Base-by-base conservation (phyloP, 257 asterid species). In the Schizonepeta tenuifolia region DNA sequence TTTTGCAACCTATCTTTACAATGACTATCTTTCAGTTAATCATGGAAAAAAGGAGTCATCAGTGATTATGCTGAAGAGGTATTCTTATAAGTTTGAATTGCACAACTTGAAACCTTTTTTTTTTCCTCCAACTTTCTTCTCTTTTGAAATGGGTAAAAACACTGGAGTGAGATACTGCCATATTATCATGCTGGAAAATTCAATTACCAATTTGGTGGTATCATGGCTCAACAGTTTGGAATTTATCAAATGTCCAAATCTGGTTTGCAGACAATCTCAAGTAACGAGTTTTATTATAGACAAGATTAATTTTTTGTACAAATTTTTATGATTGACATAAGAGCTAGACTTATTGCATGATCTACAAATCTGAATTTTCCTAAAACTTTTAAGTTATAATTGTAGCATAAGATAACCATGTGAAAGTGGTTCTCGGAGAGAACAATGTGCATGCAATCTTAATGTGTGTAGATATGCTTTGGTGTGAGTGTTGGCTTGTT, bases 31-130 rank as follows among this genome's bases (percentile, higher is more conserved):
- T 50, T 83, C 99, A 35, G 83, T 77, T 73, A 78, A 78, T 64
- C 85, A 74, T 61, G 90, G 84, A 17, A 87, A 81, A 83, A 95
- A 87, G 82, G 97, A 90, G 83, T 87, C 90, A 9, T 84, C 96
- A 20, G 84, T 84, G 13, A 61, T 90, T 58, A 44, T 86, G 82
- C 81, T 95, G 70, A 88, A 87, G 77, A 92, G 98, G 99, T 95
- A 89, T 61, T 74, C 64, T 40, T 62, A 12, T 65, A 65, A 6
- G 69, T 75, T 63, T 58, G n/a, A 60, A 71, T 24, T 24, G 14
- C 65, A 76, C 65, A 49, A 69, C 65, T 53, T 71, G 12, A 77
- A 43, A 76, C 67, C 12, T 28, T 6, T 15, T n/a, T 26, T 9
- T 14, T 33, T 36, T 5, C 18, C 13, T 11, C 0, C 4, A 28